A percentile compares a stretch with the other conserved stretches of the same genome.
Conservation (phyloP, 805 yeast species). For the Wickerhamomyces rabaulensis region DNA sequence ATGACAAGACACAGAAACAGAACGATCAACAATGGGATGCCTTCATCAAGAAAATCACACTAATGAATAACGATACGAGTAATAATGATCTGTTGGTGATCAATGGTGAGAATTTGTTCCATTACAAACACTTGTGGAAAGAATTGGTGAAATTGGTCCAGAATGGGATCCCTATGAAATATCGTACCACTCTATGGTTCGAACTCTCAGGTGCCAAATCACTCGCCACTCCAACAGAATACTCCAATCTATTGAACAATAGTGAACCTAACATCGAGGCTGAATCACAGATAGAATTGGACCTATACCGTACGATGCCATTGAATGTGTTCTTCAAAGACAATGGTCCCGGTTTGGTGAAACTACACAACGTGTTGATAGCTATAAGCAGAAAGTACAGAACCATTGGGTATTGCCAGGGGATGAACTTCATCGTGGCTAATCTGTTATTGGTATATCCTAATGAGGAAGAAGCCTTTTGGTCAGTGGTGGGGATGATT, state of each 20-base stretch:
- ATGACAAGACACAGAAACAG: slow-evolving; percentile 37
- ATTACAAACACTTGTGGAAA: slow-evolving; percentile 19
- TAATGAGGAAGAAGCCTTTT: slow-evolving; percentile 47
- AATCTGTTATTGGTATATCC: slow-evolving; percentile 39
- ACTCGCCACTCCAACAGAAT: slow-evolving; percentile 42
- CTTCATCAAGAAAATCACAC: slow-evolving; percentile 30
- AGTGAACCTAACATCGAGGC: slow-evolving; percentile 26
- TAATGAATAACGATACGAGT: slow-evolving; percentile 19
- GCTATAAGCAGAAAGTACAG: slow-evolving; percentile 46
- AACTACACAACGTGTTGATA: slow-evolving; percentile 40
- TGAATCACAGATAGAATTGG: slow-evolving; percentile 45
- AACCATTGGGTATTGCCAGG: slow-evolving; percentile 52
- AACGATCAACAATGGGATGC: slow-evolving; percentile 41
- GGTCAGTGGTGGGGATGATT: slow-evolving; percentile 44
- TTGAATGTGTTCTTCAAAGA: slow-evolving; percentile 45
- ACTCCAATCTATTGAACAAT: slow-evolving; percentile 27
- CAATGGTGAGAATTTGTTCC: slow-evolving; percentile 32
- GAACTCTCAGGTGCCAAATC: slow-evolving; percentile 48
- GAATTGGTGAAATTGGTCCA: slow-evolving; percentile 32
- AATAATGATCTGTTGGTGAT: slow-evolving; percentile 33
- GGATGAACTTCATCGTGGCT: slow-evolving; percentile 57
- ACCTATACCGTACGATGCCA: slow-evolving; percentile 51
- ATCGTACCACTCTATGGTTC: slow-evolving; percentile 45
- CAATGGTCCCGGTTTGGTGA: slow-evolving; percentile 50
- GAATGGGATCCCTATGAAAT: slow-evolving; percentile 44